Base-by-base conservation (phyloP, 2,329 filamentous ascomycete species). In the Knufia fluminis region DNA sequence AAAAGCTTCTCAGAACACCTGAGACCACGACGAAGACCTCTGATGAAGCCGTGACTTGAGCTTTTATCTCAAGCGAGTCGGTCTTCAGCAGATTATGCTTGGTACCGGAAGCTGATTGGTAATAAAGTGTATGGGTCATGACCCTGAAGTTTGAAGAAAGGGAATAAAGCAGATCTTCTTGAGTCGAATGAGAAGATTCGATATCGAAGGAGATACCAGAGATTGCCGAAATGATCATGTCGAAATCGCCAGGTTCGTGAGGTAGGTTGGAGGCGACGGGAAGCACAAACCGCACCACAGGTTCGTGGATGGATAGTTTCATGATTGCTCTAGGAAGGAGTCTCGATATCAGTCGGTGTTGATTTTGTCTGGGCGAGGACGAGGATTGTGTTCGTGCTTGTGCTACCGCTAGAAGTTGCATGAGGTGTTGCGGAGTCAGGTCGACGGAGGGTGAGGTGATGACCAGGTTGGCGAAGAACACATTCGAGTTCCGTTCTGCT, bases 301-400 rank as follows among this genome's bases (percentile, higher is more conserved):
- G 92, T 64, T 98, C 92, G 61, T 98, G 92, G 68, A 98, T 85
- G 0, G 92, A 96, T 35, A 97, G 82, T 62, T 97, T 98, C 66
- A 97, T 85, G 60, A 79, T 94, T 0, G 91, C 86, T 69, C 97
- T 97, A 1, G 92, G 92, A 7, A 98, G 73, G 2, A 97, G 76
- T n/a, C 87, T 81, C 12, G 91, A 95, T 24, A 98, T 84, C 28
- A 98, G 71, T 48, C 80, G 76, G 57, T 89, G 69, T 17, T 66
- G 68, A 35, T 63, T 63, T 48, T 72, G 74, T 28, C 60, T 68
- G 41, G 64, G 65, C n/a, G 68, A 67, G 16, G 65, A 61, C 58
- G 61, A 62, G 60, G 17, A 65, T 61, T 65, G 71, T 6, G 69
- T 68, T 50, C 73, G 77, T 6, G 74, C 74, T 57, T 82, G 83